phyloP scores from a whole-genome alignment of 2,329 filamentous ascomycete species.

The Dichotomopilus funicola region DNA sequence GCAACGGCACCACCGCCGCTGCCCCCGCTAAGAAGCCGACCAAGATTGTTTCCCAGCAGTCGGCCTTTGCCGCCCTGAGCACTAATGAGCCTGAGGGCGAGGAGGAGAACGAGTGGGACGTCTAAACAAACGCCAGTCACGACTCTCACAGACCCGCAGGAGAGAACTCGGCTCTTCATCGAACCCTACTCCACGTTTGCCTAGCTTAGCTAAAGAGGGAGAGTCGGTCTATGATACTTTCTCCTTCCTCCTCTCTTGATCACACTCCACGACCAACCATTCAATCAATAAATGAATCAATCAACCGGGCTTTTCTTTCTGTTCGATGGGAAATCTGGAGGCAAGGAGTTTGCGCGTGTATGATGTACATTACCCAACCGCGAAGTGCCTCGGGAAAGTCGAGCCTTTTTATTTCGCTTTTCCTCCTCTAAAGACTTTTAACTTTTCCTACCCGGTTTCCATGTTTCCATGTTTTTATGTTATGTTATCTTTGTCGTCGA shows the following conservation, averaged over 20 bases:
- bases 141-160: not conserved
- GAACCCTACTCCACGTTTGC: not conserved
- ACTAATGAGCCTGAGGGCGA: conserved; percentile 34
- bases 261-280: not conserved
- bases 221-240: too few species aligned
- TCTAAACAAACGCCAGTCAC: conserved; percentile 29
- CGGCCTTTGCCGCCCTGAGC: conserved; percentile 45
- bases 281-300: conserved; percentile 7
- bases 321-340: conserved; percentile 8
- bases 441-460: not conserved
- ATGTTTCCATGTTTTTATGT: not conserved
- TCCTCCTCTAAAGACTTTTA: not conserved
- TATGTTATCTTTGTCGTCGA: not conserved
- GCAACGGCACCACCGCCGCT: conserved; percentile 16
- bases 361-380: conserved; percentile 19
- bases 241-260: not conserved
- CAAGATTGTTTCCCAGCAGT: conserved; percentile 34
- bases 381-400: conserved; percentile 13
- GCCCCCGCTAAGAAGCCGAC: conserved; percentile 27
- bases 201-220: not conserved
- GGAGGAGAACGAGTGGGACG: conserved; percentile 47
- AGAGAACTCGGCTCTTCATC: not conserved
- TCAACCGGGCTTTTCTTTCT: conserved; percentile 4
- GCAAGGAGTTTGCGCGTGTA: conserved; percentile 22
- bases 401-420: conserved; percentile 3